A percentile compares a stretch with the other conserved stretches of the same genome.
These are phyloP conservation scores for Ceratobasidium sp. DNA, from an alignment of 1,284 basidiomycete species.

Conservation along the genomic window DNA sequence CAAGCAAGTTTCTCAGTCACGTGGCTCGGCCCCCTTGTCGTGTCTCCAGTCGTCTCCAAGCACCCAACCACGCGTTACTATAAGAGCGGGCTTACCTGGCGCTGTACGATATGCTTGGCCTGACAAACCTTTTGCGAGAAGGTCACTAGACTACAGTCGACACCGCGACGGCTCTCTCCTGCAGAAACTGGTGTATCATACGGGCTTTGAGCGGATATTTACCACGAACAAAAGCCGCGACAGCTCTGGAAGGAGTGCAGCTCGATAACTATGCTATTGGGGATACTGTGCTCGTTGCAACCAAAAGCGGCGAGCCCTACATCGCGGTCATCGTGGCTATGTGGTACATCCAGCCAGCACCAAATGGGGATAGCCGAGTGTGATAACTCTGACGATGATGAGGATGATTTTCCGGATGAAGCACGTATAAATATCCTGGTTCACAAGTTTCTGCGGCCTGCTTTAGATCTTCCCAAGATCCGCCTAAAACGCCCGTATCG, in stretches of 20 bases:
- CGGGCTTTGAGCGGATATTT: constrained; percentile 42
- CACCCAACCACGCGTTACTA: background rate
- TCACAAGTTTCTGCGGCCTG: constrained; percentile 48
- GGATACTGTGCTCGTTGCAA: constrained; percentile 48
- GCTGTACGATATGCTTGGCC: constrained; percentile 41
- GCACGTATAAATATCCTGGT: constrained; percentile 39
- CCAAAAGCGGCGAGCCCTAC: constrained; percentile 40
- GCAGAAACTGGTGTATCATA: constrained; percentile 35
- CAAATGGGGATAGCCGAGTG: background rate
- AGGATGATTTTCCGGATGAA: constrained; percentile 39
- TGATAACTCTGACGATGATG: constrained; percentile 30
- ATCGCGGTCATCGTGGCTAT: constrained; percentile 48
- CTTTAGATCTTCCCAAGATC: constrained; percentile 47
- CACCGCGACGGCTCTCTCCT: constrained; percentile 1
- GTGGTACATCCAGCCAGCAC: constrained; percentile 45
- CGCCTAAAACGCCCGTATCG: constrained; percentile 44
- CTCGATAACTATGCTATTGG: constrained; percentile 47
- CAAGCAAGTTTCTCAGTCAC: constrained; percentile 27
- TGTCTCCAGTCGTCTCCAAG: constrained; percentile 11
- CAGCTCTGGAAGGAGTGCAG: constrained; percentile 26
- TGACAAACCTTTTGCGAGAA: constrained; percentile 30
- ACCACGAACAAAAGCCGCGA: constrained; percentile 34
- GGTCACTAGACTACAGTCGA: constrained; percentile 16
- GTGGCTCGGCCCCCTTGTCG: constrained; percentile 14
- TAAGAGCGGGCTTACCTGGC: constrained; percentile 20